Percentiles rank a stretch among this genome's conserved stretches.
phyloP scores from a whole-genome alignment of 345 rosid species.

The Syzygium aqueum region DNA sequence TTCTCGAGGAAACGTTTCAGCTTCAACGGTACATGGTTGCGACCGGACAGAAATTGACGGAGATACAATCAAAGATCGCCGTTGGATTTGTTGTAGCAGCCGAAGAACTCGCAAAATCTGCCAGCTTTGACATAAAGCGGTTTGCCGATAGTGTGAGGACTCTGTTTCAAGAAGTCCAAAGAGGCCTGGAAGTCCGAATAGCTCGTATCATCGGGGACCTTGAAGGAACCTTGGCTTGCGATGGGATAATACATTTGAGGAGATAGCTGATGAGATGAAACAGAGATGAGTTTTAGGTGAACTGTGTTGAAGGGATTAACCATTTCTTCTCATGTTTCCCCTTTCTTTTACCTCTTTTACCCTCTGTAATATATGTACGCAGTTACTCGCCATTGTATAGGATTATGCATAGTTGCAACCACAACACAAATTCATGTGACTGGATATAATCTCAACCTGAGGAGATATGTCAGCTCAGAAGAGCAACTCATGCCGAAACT shows the following conservation, averaged over 20 bases:
- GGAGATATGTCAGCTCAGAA: background rate
- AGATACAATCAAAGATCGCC: constrained; percentile 62
- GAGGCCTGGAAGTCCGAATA: constrained; percentile 88
- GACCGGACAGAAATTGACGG: constrained; percentile 74
- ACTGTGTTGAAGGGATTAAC: background rate
- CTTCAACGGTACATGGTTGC: constrained; percentile 78
- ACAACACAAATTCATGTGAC: background rate
- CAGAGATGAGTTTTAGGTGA: background rate
- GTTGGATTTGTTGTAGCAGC: constrained; percentile 39
- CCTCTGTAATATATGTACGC: background rate
- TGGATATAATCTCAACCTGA: background rate
- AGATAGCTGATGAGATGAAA: constrained; percentile 4
- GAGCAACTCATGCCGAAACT: background rate
- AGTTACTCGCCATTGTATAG: background rate
- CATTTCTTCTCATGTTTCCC: background rate
- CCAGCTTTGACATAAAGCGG: constrained; percentile 49
- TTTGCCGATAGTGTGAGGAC: constrained; percentile 54
- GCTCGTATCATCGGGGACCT: constrained; percentile 82
- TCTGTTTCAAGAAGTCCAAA: constrained; percentile 75
- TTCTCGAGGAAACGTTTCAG: constrained; percentile 82
- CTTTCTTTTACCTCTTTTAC: background rate
- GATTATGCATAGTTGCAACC: background rate
- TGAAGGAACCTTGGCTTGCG: constrained; percentile 80
- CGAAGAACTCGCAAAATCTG: constrained; percentile 32
- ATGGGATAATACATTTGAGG: constrained; percentile 63